Conservation (phyloP, 352 stramenopile genomes). For the Phytophthora pini region DNA sequence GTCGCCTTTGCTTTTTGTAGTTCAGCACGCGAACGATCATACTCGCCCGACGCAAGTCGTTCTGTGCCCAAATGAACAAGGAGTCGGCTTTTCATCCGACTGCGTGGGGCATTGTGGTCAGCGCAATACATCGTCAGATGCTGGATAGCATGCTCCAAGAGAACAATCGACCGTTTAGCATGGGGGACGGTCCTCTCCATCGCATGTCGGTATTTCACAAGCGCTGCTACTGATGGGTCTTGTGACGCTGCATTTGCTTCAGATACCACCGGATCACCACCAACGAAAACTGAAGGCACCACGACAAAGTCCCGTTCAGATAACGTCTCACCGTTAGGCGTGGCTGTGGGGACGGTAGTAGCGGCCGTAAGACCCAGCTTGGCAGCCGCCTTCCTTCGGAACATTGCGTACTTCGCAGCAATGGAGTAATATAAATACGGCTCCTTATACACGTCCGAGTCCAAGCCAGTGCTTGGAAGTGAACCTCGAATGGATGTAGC, state of each 20-base stretch:
- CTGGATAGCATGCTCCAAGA: constrained; percentile 82
- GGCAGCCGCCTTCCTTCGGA: constrained; percentile 67
- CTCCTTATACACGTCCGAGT: constrained; percentile 88
- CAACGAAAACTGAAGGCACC: constrained; percentile 75
- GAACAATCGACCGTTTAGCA: constrained; percentile 71
- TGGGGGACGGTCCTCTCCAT: constrained; percentile 69
- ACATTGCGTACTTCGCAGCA: constrained; percentile 85
- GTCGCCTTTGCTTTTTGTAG: constrained; percentile 73
- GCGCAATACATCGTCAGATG: constrained; percentile 73
- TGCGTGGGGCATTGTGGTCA: constrained; percentile 67
- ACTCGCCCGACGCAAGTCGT: constrained; percentile 72
- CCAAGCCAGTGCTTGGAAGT: constrained; percentile 58
- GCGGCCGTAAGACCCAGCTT: constrained; percentile 56
- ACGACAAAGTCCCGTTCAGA: constrained; percentile 70
- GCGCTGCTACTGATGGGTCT: constrained; percentile 58
- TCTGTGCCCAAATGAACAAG: constrained; percentile 79
- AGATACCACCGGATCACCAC: constrained; percentile 70
- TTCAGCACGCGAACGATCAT: constrained; percentile 65
- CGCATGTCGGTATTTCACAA: constrained; percentile 72
- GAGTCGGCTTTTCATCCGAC: constrained; percentile 78
- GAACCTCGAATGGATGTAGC: constrained; percentile 73
- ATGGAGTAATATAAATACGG: constrained; percentile 88
- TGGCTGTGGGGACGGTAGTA: constrained; percentile 19
- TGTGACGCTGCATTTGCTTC: constrained; percentile 42
- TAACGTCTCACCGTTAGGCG: constrained; percentile 26